phyloP scores from a whole-genome alignment of 1,284 basidiomycete genomes.

The Cystobasidium slooffiae region DNA sequence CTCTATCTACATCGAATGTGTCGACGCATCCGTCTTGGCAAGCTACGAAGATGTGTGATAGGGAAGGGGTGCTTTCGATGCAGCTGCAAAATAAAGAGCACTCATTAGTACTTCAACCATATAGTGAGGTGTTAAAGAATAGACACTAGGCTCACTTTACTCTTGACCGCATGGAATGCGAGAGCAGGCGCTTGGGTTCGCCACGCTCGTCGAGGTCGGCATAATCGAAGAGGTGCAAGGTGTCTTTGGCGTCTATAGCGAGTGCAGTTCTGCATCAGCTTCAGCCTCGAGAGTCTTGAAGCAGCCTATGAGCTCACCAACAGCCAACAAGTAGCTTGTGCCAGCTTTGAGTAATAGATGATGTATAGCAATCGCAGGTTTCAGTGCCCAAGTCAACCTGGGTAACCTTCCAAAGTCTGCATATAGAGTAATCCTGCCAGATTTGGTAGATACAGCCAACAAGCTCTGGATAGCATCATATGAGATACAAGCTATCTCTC shows the following conservation, averaged over 20 bases:
- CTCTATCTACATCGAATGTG: slow-evolving; percentile 57
- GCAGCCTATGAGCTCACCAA: slow-evolving; percentile 62
- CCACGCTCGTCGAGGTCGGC: slow-evolving; percentile 58
- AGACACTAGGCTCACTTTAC: slow-evolving; percentile 59
- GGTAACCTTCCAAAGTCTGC: slow-evolving; percentile 63
- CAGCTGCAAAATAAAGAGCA: slow-evolving; percentile 58
- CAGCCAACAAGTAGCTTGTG: slow-evolving; percentile 65
- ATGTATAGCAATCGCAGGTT: slow-evolving; percentile 64
- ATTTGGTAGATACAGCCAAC: slow-evolving; percentile 68
- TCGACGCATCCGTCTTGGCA: slow-evolving; percentile 59
- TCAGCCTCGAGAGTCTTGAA: background rate
- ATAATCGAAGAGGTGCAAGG: slow-evolving; percentile 72
- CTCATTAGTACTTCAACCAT: slow-evolving; percentile 29
- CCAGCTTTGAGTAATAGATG: slow-evolving; percentile 69
- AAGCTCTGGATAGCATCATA: slow-evolving; percentile 71
- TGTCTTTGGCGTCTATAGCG: slow-evolving; percentile 67
- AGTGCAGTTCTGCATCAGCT: background rate
- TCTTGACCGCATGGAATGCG: slow-evolving; percentile 63
- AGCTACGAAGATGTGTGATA: slow-evolving; percentile 69
- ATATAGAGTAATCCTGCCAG: slow-evolving; percentile 67
- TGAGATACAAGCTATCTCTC: slow-evolving; percentile 33
- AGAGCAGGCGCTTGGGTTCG: slow-evolving; percentile 64
- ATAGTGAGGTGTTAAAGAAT: background rate
- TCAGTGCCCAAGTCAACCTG: slow-evolving; percentile 63
- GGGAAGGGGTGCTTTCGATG: slow-evolving; percentile 70